Evolutionary conservation across 2,329 filamentous ascomycete species (phyloP), one percentile per base, ranked within the genome.

Genomic region (Beauveria bassiana): DNA sequence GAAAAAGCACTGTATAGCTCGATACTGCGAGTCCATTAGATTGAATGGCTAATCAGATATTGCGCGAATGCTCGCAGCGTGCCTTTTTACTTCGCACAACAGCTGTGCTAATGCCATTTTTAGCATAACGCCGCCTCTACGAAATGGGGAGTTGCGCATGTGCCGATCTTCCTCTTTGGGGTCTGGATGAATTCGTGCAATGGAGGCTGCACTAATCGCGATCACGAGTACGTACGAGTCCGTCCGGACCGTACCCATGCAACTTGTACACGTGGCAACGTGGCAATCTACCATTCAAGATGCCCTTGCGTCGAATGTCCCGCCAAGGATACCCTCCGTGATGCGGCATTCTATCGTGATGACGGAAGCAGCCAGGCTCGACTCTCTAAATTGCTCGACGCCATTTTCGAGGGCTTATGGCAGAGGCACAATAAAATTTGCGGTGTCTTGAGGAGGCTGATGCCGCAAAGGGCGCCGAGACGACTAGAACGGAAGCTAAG

Each of bases 21-120:
- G 75, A 78, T 66, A 69, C 70, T 43, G 72, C 77, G 59, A 75
- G 74, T 61, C 75, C 75, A 1, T 77, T 77, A 63, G 71, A 70
- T 2, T 77, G 77, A 60, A 66, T 71, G 61, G 61, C 73, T 3
- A 76, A 73, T 62, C 65, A 77, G 59, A 65, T 77, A 14, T 62
- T 77, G 3, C 66, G 70, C n/a, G 75, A 77, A 63, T 49, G 74
- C 71, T 43, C 24, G 34, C 20, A n/a, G 24, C 18, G 1, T n/a
- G 40, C 28, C 12, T 22, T 16, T 24, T 31, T 8, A 8, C 42
- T 20, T 12, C 10, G 18, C 43, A 40, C 22, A 45, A 24, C 24
- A 22, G 16, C 26, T 26, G 45, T 43, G 57, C 20, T 34, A 10
- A 31, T 10, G 24, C 26, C n/a, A 42, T 38, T 10, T 49, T 22